Evolutionary conservation across 2,329 filamentous ascomycete genomes (phyloP).

Genomic region (Sclerotinia minor): DNA sequence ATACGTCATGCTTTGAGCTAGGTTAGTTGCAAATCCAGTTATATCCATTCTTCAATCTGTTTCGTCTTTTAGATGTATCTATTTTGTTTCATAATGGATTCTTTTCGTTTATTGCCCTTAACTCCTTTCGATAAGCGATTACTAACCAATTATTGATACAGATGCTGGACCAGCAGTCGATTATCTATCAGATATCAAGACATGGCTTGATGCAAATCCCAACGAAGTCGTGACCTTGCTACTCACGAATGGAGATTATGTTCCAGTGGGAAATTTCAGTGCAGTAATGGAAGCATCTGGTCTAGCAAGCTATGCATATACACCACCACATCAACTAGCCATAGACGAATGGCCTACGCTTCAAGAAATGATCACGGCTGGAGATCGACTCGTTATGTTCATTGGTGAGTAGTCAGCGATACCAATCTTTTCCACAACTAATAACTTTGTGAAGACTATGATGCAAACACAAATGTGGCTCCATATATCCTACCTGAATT

Average conservation of each 20-base stretch:
- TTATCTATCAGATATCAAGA: slow-evolving; percentile 58
- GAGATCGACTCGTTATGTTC: slow-evolving; percentile 68
- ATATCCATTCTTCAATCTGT: too few relatives aligned
- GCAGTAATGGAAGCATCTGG: slow-evolving; percentile 33
- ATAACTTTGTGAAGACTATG: slow-evolving; percentile 55
- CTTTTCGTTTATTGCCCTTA: too few relatives aligned
- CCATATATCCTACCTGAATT: slow-evolving; percentile 66
- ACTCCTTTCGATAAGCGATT: neutral
- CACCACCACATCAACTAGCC: slow-evolving; percentile 40
- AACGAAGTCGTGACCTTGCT: slow-evolving; percentile 64
- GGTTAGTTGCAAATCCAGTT: neutral
- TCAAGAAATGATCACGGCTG: slow-evolving; percentile 60
- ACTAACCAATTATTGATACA: neutral
- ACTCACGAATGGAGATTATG: slow-evolving; percentile 63
- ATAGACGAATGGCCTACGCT: slow-evolving; percentile 68
- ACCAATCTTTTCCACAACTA: too few relatives aligned
- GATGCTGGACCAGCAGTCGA: slow-evolving; percentile 57
- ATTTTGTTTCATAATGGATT: neutral
- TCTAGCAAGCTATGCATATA: slow-evolving; percentile 36
- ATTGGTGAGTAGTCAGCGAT: slow-evolving; percentile 52
- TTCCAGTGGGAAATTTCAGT: slow-evolving; percentile 56
- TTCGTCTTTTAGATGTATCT: too few relatives aligned
- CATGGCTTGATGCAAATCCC: slow-evolving; percentile 58
- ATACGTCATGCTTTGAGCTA: slow-evolving; percentile 16
- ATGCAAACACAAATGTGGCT: slow-evolving; percentile 51